These are phyloP conservation scores for Moelleriella libera DNA, from an alignment of 2,329 filamentous ascomycete species.

Conservation along the genomic window DNA sequence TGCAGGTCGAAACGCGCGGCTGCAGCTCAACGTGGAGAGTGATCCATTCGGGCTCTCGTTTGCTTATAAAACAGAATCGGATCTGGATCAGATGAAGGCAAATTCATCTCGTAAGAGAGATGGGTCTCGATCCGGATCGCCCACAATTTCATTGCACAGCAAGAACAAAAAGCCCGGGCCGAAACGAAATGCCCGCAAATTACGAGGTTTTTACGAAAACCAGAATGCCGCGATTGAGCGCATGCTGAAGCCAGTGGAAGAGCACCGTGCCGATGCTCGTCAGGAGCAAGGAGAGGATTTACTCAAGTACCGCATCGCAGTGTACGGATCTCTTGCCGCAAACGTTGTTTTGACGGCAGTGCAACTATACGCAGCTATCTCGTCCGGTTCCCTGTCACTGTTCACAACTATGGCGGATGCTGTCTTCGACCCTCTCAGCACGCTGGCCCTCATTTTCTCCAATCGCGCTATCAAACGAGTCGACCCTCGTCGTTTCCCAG, in stretches of 20 bases:
- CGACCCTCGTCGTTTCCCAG: conserved; percentile 74
- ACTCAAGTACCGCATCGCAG: conserved; percentile 54
- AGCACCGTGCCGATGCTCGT: conserved; percentile 70
- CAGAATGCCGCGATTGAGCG: conserved; percentile 93
- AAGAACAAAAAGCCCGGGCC: conserved; percentile 6
- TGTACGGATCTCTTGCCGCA: conserved; percentile 58
- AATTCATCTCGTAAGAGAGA: conserved; percentile 68
- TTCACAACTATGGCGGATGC: conserved; percentile 97
- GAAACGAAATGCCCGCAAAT: conserved; percentile 30
- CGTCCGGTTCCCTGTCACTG: conserved; percentile 81
- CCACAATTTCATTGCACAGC: conserved; percentile 1
- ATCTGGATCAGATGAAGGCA: conserved; percentile 65
- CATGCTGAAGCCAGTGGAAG: conserved; percentile 82
- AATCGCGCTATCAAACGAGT: conserved; percentile 81
- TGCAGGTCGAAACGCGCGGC: conserved; percentile 20
- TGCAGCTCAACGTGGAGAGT: conserved; percentile 45
- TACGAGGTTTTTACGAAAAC: conserved; percentile 72
- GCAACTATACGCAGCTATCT: conserved; percentile 78
- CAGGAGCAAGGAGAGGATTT: conserved; percentile 73
- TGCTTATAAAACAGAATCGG: conserved; percentile 61
- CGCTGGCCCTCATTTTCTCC: conserved; percentile 73
- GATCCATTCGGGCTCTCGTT: conserved; percentile 74
- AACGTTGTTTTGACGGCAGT: conserved; percentile 68
- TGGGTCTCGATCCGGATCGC: conserved; percentile 12
- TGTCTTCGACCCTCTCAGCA: conserved; percentile 84